Percentiles rank a stretch among this genome's conserved stretches.
phyloP scores from a whole-genome alignment of 352 stramenopile species.

The Pythium phragmiticola region DNA sequence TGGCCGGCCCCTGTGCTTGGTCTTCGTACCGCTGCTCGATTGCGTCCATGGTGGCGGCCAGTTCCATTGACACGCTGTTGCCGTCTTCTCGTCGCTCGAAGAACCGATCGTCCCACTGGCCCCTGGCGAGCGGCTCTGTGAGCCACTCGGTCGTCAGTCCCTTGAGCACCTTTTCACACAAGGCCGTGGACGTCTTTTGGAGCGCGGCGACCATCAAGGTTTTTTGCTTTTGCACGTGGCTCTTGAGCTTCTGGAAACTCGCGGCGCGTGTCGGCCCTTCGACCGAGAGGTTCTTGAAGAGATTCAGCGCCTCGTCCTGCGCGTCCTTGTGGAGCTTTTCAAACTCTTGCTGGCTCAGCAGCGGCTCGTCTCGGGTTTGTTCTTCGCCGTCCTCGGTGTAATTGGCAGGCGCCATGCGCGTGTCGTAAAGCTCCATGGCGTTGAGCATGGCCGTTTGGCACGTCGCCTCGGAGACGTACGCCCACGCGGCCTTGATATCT shows the following conservation, averaged over 20 bases:
- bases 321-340: conserved; percentile 72
- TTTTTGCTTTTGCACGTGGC: conserved; percentile 63
- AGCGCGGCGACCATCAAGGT: conserved; percentile 49
- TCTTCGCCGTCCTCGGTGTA: conserved; percentile 29
- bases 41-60: conserved; percentile 41
- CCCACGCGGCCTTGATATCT: conserved; percentile 83
- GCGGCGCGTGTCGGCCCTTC: conserved; percentile 52
- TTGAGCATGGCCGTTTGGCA: conserved; percentile 56
- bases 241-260: conserved; percentile 79
- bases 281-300: conserved; percentile 72
- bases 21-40: conserved; percentile 61
- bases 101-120: conserved; percentile 40
- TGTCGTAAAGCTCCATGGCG: conserved; percentile 61
- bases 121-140: conserved; percentile 36
- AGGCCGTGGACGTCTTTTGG: conserved; percentile 54
- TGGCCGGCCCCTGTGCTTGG: conserved; percentile 56
- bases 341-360: conserved; percentile 70
- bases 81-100: background rate
- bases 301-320: conserved; percentile 59
- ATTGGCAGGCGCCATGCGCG: conserved; percentile 35
- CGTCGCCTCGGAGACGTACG: conserved; percentile 80
- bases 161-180: conserved; percentile 50
- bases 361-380: conserved; percentile 8
- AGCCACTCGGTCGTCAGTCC: conserved; percentile 40
- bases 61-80: conserved; percentile 22